Percentiles rank a stretch among this genome's conserved stretches.
These are phyloP conservation scores for Chlorella sp. DNA, from an alignment of 139 green algal species.

Conservation along the genomic window DNA sequence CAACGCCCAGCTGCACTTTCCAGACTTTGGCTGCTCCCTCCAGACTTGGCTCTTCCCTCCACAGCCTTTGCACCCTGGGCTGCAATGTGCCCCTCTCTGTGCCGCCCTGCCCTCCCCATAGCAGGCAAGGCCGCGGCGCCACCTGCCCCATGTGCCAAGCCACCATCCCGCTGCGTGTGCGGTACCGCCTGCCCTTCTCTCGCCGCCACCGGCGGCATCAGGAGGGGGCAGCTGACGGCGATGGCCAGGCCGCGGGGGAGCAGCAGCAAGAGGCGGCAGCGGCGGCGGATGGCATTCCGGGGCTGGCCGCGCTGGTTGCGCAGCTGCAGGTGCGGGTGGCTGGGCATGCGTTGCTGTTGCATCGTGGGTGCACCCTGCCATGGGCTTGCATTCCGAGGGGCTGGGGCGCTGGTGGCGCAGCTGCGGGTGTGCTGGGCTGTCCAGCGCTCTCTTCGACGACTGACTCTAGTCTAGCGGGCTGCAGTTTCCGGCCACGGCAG, in stretches of 20 bases:
- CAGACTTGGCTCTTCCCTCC: too few species aligned
- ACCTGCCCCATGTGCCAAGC: conserved; percentile 86
- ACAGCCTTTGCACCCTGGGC: too few species aligned
- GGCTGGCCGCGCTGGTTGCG: not conserved
- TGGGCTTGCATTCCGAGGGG: not conserved
- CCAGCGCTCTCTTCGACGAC: not conserved
- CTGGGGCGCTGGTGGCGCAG: not conserved
- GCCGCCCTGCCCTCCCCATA: not conserved
- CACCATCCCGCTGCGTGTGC: conserved; percentile 66
- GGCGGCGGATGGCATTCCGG: conserved; percentile 14
- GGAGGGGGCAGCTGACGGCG: not conserved
- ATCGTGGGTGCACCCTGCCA: not conserved
- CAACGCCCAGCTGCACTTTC: too few species aligned
- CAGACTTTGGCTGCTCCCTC: too few species aligned
- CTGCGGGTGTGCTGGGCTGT: not conserved
- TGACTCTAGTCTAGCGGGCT: not conserved
- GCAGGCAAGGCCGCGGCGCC: conserved; percentile 53
- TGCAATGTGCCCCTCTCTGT: too few species aligned
- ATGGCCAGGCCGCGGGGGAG: too few species aligned
- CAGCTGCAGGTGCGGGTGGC: not conserved
- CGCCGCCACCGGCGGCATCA: not conserved
- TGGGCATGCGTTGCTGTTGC: not conserved
- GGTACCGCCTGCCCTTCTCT: conserved; percentile 50
- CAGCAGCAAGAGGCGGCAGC: not conserved
- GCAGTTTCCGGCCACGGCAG: too few species aligned